Evolutionary conservation across 2,329 filamentous ascomycete species (phyloP), one percentile per base, ranked within the genome.

Genomic region (Sodiomyces alkalinus): DNA sequence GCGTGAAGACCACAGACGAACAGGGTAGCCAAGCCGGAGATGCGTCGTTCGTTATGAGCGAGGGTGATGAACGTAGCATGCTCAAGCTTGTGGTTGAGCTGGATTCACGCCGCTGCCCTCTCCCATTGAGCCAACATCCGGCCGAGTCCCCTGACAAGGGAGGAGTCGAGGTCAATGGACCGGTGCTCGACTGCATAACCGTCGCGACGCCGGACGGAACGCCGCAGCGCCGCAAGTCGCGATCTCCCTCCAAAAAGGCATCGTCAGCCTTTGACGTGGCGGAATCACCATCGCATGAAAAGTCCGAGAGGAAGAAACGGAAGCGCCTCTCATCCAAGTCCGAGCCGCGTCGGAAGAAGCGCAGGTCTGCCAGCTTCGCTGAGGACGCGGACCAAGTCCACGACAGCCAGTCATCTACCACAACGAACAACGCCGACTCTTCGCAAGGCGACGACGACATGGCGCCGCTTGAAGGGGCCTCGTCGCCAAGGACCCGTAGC

Each of bases 1-100:
- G n/a, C n/a, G n/a, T n/a, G n/a, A n/a, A n/a, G n/a, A n/a, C n/a
- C n/a, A n/a, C n/a, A n/a, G n/a, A n/a, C n/a, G n/a, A n/a, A n/a
- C n/a, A 42, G n/a, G n/a, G n/a, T n/a, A n/a, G n/a, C n/a, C n/a
- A n/a, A n/a, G n/a, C n/a, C n/a, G n/a, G n/a, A n/a, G n/a, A n/a
- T n/a, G n/a, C 39, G 9, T 61, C 58, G 2, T 58, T 58, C 37
- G 48, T 48, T 9, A 38, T 57, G 28, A 60, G 53, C 31, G 56
- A 60, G 22, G 53, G 46, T 6, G 62, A 62, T 26, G 62, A 68
- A 33, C 52, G 48, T 19, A 60, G 60, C 37, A 53, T 66, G 41
- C 45, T 62, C 27, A 52, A 56, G 28, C 48, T 69, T 5, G 55
- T 61, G 3, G 54, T 59, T n/a, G 62, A 67, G 37, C 43, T 68